Conservation (phyloP, 257 asterid species). For the Schizonepeta tenuifolia region DNA sequence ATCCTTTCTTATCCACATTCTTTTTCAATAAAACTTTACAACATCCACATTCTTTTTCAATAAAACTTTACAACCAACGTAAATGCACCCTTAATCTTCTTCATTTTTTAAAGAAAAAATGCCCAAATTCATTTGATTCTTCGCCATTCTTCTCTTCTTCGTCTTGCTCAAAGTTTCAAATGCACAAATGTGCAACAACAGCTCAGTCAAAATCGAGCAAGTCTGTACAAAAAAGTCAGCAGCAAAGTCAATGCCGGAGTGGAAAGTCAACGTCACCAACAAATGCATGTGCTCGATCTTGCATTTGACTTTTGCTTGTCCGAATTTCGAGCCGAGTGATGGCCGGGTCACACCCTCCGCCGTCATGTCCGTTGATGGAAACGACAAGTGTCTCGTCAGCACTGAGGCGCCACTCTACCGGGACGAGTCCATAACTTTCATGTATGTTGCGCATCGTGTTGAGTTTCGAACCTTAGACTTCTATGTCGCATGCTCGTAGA, state of each 20-base stretch:
- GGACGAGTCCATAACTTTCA: background rate
- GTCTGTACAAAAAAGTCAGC: background rate
- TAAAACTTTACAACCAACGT: too few species aligned
- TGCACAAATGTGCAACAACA: background rate
- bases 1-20: too few species aligned
- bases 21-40: too few species aligned
- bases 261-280: background rate
- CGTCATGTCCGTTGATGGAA: background rate
- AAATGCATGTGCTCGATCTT: background rate
- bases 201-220: background rate
- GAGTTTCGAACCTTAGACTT: background rate
- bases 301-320: background rate
- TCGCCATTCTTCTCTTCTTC: background rate
- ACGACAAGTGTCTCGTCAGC: background rate
- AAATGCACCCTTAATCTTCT: too few species aligned
- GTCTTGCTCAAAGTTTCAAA: background rate
- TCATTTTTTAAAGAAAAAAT: too few species aligned
- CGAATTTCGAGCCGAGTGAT: background rate
- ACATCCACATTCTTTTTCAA: too few species aligned
- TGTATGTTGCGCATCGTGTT: background rate
- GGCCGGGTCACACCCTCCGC: background rate
- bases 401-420: background rate
- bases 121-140: background rate
- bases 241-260: too few species aligned
- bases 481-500: background rate